Evolutionary conservation across 306 rosid genomes (phyloP), one percentile per base, ranked within the genome.

Genomic region (Begonia peltatifolia): DNA sequence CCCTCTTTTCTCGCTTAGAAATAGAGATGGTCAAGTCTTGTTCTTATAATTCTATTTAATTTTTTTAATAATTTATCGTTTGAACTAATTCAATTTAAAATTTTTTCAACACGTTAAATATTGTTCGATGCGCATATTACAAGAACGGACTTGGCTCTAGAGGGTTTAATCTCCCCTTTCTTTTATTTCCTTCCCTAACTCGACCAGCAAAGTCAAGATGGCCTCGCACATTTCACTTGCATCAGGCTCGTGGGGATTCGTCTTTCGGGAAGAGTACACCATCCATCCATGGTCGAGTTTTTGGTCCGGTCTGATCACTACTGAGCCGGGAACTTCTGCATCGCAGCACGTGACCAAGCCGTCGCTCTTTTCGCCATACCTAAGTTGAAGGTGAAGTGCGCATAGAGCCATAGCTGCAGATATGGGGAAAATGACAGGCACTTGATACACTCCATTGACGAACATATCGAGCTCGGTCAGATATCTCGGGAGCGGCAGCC

Each of bases 211-310:
- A 52, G 84, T 74, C 64, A 84, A 65, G 12, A 84, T 62, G 52
- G 95, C 89, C 74, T 77, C 84, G 52, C 93, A 84, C 89, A 84
- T 84, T 63, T 88, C 93, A 61, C 81, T 57, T 35, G 89, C 83
- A 42, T 79, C 81, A 11, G 79, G 75, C 49, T 77, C 84, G 17
- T 12, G 49, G 9, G 84, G 66, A 55, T 65, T 69, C 58, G 51
- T 75, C 62, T 71, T 71, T 47, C 69, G 70, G 41, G 93, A 71
- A 53, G 88, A 81, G 72, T 84, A 84, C 49, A 82, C 95, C 89
- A 82, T 84, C 87, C 87, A 88, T n/a, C 81, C 79, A 68, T 88
- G 97, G 51, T 84, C 86, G 43, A 88, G 87, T 69, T 82, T 82
- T 75, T 60, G 71, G 42, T 75, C 78, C 1, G 87, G 83, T 67